Conservation (phyloP, 441 rosid species). For the Jatropha podagrica region DNA sequence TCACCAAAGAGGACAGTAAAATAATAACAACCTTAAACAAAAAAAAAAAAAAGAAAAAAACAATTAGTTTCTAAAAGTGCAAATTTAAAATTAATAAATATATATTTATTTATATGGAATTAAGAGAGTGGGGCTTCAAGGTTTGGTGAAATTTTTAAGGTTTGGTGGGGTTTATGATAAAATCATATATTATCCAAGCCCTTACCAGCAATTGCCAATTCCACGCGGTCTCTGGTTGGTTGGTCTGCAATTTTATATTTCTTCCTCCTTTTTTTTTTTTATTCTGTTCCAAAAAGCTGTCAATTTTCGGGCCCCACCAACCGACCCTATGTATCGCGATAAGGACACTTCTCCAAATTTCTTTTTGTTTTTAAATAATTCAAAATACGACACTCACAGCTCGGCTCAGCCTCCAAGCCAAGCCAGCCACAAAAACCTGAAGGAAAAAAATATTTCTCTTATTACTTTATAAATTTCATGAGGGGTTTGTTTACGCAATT, state of each 20-base stretch:
- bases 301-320: constrained; percentile 34
- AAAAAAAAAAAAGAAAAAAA: neutral
- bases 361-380: neutral
- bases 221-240: constrained; percentile 63
- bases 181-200: constrained; percentile 19
- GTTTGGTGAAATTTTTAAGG: constrained; percentile 27
- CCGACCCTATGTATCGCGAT: constrained; percentile 40
- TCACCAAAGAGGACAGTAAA: neutral
- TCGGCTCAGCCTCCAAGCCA: constrained; percentile 16
- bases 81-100: constrained; percentile 16
- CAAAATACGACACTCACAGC: neutral
- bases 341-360: constrained; percentile 48
- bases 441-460: neutral
- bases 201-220: constrained; percentile 40
- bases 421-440: neutral
- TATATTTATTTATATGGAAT: neutral
- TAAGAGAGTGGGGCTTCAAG: neutral
- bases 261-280: neutral
- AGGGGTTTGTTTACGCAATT: neutral
- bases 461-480: neutral
- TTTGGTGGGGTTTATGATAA: constrained; percentile 26
- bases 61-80: constrained; percentile 30
- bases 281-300: constrained; percentile 10
- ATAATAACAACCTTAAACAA: neutral
- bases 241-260: constrained; percentile 31